Evolutionary conservation across 306 rosid genomes (phyloP), one percentile per base, ranked within the genome.

Genomic region (Calophaca sinica): DNA sequence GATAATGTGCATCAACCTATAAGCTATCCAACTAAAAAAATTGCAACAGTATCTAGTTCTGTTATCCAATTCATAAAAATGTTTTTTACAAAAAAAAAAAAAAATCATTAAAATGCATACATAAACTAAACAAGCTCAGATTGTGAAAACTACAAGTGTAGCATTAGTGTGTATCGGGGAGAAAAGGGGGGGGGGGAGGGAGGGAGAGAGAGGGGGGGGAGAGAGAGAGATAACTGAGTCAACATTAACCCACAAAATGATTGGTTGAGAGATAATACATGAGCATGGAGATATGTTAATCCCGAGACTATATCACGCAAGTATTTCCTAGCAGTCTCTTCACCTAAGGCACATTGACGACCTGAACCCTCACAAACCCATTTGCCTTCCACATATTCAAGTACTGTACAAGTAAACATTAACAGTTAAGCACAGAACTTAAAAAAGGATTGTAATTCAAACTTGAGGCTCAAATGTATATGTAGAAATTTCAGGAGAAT

Each of bases 311-410:
- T 92, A 80, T 96, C 96, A 58, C 97, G 97, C 79, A 92, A 35
- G 79, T 96, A 96, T 76, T 85, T 96, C 84, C 88, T 88, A 62
- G 96, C 93, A 36, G 84, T 90, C 76, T 79, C 85, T 86, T 92
- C 98, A 55, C 87, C 96, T 69, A 92, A 53, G 77, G 91, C 88
- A 60, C 87, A 80, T 13, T 90, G 83, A 68, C 92, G 96, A 83
- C 90, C 98, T 7, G 92, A 81, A 59, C 96, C 97, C 85, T 90
- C 97, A 74, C 93, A 90, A 35, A 89, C 91, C 99, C 99, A 96
- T 87, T 96, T 96, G 81, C 92, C 96, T 82, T 96, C 98, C 82
- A 92, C 98, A 80, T 89, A 96, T 84, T 96, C 99, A 58, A 96
- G 98, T 83, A 96, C 99, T 96, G 91, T 68, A 74, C 31, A 78